Percentiles rank a stretch among this genome's conserved stretches.
phyloP scores from a whole-genome alignment of 441 rosid genomes.

The Erysimum cheiri region DNA sequence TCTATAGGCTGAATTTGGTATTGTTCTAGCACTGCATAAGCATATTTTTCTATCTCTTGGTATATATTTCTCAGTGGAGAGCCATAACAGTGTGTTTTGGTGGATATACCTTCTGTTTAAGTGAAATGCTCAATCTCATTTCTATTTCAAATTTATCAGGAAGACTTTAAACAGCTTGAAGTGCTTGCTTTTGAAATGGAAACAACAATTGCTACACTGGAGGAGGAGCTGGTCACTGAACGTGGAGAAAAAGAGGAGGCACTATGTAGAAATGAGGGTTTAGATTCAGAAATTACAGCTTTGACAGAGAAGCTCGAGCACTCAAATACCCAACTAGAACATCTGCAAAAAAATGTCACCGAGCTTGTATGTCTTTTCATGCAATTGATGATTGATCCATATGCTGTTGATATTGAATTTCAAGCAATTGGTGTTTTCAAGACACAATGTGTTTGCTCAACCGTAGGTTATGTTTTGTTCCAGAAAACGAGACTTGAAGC shows the following conservation, averaged over 20 bases:
- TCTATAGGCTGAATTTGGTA: constrained; percentile 16
- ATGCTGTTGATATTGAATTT: constrained; percentile 25
- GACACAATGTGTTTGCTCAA: constrained; percentile 12
- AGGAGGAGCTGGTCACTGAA: constrained; percentile 69
- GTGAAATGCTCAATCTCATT: constrained; percentile 13
- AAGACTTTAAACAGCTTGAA: constrained; percentile 76
- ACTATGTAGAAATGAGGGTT: constrained; percentile 53
- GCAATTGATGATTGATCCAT: constrained; percentile 32
- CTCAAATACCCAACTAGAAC: constrained; percentile 58
- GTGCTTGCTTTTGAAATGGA: constrained; percentile 96
- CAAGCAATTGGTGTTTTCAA: constrained; percentile 10
- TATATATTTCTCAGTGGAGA: constrained; percentile 12
- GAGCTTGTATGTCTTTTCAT: constrained; percentile 59
- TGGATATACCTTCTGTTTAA: constrained; percentile 19
- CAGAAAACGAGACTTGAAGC: constrained; percentile 72
- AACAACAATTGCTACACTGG: constrained; percentile 80
- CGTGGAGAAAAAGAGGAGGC: constrained; percentile 64
- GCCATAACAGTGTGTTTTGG: constrained; percentile 30
- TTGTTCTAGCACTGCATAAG: constrained; percentile 29
- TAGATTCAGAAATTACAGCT: constrained; percentile 62
- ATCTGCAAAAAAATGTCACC: constrained; percentile 59
- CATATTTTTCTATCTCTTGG: constrained; percentile 6
- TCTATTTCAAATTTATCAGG: constrained; percentile 55
- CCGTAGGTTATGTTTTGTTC: constrained; percentile 30
- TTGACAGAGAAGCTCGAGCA: constrained; percentile 53